phyloP scores from a whole-genome alignment of 139 green algal genomes.

The Coelastrella sp. region DNA sequence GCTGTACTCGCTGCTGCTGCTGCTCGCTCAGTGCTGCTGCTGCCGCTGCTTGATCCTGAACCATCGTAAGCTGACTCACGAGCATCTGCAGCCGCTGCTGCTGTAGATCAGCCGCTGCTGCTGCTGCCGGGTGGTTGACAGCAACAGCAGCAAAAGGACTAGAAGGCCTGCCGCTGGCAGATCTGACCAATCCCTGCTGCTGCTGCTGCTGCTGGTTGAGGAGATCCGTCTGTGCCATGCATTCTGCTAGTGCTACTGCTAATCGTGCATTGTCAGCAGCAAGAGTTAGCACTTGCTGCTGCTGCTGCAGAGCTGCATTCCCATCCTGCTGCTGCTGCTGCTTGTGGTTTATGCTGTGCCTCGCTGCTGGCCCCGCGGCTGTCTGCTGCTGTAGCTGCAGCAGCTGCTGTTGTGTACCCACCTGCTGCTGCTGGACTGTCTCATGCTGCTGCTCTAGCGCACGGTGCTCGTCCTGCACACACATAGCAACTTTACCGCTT shows the following conservation, averaged over 20 bases:
- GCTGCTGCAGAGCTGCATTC: no score
- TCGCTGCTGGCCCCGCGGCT: not conserved
- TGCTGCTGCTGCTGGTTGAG: slow-evolving; percentile 23
- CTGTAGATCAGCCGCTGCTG: not conserved
- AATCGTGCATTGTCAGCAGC: slow-evolving; percentile 19
- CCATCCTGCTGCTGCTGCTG: no score
- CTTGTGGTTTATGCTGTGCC: not conserved
- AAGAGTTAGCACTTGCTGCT: slow-evolving; percentile 13
- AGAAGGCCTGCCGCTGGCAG: not conserved
- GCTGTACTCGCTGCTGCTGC: slow-evolving; percentile 1
- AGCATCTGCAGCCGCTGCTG: slow-evolving; percentile 36
- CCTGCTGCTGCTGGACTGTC: not conserved
- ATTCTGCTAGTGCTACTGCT: slow-evolving; percentile 20
- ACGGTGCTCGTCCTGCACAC: no score
- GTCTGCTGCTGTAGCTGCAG: not conserved
- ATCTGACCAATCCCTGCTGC: not conserved
- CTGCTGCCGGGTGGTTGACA: not conserved
- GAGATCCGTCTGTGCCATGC: not conserved
- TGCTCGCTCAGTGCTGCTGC: not conserved
- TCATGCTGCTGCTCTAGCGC: not conserved
- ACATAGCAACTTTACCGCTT: no score
- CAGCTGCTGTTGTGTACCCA: not conserved
- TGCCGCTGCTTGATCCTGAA: not conserved
- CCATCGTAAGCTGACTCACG: slow-evolving; percentile 16
- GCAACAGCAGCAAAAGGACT: not conserved